Percentiles rank a stretch among this genome's conserved stretches.
Conservation (phyloP, 140 eudicot species). For the Ambrosia hybrid region DNA sequence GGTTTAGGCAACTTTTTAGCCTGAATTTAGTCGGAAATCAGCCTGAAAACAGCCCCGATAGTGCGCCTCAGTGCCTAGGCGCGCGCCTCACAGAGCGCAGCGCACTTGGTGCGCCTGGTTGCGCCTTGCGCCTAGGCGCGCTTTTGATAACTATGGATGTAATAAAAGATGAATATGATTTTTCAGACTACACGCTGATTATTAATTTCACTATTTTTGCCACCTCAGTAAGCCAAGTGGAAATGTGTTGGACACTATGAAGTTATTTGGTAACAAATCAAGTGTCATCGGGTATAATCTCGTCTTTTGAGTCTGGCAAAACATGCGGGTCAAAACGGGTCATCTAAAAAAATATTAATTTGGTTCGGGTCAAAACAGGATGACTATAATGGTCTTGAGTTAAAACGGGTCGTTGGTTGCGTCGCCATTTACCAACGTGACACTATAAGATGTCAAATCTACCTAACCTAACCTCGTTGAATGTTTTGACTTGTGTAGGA, state of each 20-base stretch:
- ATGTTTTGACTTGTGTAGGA: conserved; percentile 45
- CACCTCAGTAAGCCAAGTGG: conserved; percentile 73
- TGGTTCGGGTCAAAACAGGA: background rate
- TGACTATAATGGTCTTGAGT: background rate
- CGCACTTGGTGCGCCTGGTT: too few species aligned
- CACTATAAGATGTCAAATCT: background rate
- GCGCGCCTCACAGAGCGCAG: too few species aligned
- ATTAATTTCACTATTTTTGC: background rate
- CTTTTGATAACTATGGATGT: too few species aligned
- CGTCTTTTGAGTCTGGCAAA: background rate
- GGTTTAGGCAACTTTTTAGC: too few species aligned
- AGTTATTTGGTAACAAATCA: conserved; percentile 80
- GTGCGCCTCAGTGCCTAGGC: too few species aligned
- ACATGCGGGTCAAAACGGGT: too few species aligned
- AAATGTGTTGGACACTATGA: conserved; percentile 74
- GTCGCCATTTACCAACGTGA: background rate
- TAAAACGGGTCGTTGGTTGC: background rate
- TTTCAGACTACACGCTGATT: background rate
- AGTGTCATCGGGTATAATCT: conserved; percentile 71
- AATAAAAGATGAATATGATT: conserved; percentile 10
- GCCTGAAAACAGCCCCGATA: too few species aligned
- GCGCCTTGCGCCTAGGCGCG: too few species aligned
- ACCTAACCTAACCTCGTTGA: background rate
- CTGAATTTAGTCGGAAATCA: too few species aligned
- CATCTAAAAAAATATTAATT: background rate